Evolutionary conservation across 345 rosid species (phyloP).

Genomic region (Eucalyptus pauciflora): DNA sequence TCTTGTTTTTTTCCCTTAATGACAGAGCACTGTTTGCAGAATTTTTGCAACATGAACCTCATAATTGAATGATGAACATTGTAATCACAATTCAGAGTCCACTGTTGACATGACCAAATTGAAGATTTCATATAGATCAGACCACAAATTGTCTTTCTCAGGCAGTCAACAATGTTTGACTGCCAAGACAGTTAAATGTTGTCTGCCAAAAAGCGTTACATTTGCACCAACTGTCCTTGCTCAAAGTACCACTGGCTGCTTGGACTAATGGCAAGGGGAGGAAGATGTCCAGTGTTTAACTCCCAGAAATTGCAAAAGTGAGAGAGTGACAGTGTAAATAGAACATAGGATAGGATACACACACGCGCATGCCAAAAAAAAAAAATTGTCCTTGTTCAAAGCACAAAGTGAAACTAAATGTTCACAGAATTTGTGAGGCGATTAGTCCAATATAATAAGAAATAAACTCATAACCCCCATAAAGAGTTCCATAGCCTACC

Average conservation of each 20-base stretch:
- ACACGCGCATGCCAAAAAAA: not conserved
- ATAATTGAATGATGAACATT: not conserved
- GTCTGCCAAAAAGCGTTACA: not conserved
- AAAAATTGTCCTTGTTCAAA: not conserved
- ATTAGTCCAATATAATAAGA: not conserved
- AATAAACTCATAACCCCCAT: not conserved
- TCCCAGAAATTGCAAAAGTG: not conserved
- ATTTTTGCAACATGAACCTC: not conserved
- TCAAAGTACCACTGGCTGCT: not conserved
- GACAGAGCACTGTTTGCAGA: not conserved
- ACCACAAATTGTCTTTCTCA: not conserved
- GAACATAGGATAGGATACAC: not conserved
- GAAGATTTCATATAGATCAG: not conserved
- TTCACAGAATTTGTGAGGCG: not conserved
- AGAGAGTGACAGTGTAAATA: not conserved
- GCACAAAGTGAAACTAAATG: not conserved
- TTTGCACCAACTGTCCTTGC: not conserved
- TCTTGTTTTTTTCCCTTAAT: not conserved
- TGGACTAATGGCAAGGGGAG: not conserved
- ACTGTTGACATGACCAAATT: not conserved
- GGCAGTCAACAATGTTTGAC: not conserved
- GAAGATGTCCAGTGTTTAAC: not conserved
- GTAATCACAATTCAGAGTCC: not conserved
- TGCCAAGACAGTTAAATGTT: not conserved
- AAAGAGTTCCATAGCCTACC: not conserved